Evolutionary conservation across 2,329 filamentous ascomycete species (phyloP).

Genomic region (Eutypella sp.): DNA sequence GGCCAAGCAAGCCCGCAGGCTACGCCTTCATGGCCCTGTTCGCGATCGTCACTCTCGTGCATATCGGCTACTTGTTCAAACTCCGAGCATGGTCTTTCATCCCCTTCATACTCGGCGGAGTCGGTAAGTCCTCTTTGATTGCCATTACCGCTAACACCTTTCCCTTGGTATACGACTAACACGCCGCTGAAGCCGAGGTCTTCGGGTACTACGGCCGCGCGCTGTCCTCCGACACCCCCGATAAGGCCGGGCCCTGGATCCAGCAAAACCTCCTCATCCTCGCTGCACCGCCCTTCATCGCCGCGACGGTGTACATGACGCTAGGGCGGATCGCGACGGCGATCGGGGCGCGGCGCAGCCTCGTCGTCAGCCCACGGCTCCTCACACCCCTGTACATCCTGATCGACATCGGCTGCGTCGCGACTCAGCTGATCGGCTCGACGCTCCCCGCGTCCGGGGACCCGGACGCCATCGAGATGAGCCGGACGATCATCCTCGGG

Average conservation of each 20-base stretch:
- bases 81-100: constrained; percentile 14
- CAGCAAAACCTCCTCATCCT: background rate
- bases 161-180: background rate
- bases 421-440: background rate
- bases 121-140: constrained; percentile 3
- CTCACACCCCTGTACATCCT: background rate
- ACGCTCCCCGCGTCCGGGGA: background rate
- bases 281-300: background rate
- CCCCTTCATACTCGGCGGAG: constrained; percentile 14
- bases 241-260: background rate
- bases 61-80: constrained; percentile 9
- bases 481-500: background rate
- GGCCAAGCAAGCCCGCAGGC: constrained; percentile 8
- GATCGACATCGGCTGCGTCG: background rate
- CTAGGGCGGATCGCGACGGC: background rate
- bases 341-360: background rate
- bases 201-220: background rate
- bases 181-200: constrained; percentile 5
- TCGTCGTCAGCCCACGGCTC: background rate
- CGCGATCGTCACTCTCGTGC: constrained; percentile 7
- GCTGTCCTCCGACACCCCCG: background rate
- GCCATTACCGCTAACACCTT: background rate
- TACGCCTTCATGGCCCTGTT: constrained; percentile 14
- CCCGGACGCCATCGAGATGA: background rate
- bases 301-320: background rate